phyloP scores from a whole-genome alignment of 441 rosid species.

The Raphanus hybrid region DNA sequence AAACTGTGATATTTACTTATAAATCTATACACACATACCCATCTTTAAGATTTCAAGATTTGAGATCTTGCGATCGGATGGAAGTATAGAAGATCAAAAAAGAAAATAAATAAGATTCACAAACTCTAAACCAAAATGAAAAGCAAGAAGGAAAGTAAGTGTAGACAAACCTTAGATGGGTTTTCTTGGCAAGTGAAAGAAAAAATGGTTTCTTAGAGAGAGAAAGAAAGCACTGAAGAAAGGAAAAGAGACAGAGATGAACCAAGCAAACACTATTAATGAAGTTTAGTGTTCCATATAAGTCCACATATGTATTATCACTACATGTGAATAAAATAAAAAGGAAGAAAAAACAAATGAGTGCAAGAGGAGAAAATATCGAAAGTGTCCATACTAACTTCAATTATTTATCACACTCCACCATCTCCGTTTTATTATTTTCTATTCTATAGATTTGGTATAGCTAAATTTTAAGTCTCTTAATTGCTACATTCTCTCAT shows the following conservation, averaged over 20 bases:
- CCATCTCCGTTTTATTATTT: constrained; percentile 30
- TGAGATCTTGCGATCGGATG: constrained; percentile 6
- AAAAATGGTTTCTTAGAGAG: constrained; percentile 31
- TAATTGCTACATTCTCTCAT: background rate
- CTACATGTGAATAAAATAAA: constrained; percentile 33
- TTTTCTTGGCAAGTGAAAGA: constrained; percentile 36
- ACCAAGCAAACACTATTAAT: constrained; percentile 61
- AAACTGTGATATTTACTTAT: constrained; percentile 9
- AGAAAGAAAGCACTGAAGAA: constrained; percentile 35
- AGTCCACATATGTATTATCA: constrained; percentile 44
- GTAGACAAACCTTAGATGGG: constrained; percentile 26
- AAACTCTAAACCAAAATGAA: constrained; percentile 3
- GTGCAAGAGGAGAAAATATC: too few relatives aligned
- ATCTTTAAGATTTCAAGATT: constrained; percentile 9
- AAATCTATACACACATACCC: constrained; percentile 24
- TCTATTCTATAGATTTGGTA: background rate
- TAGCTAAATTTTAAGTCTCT: background rate
- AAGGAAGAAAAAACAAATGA: background rate
- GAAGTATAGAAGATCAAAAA: constrained; percentile 1
- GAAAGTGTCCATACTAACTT: constrained; percentile 41
- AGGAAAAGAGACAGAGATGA: constrained; percentile 35
- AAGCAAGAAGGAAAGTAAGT: constrained; percentile 15
- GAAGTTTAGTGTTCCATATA: constrained; percentile 34
- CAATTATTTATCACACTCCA: constrained; percentile 45
- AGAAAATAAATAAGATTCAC: background rate